Evolutionary conservation across 768 basidiomycete genomes (phyloP).

Genomic region (Leccinum disarticulatum): DNA sequence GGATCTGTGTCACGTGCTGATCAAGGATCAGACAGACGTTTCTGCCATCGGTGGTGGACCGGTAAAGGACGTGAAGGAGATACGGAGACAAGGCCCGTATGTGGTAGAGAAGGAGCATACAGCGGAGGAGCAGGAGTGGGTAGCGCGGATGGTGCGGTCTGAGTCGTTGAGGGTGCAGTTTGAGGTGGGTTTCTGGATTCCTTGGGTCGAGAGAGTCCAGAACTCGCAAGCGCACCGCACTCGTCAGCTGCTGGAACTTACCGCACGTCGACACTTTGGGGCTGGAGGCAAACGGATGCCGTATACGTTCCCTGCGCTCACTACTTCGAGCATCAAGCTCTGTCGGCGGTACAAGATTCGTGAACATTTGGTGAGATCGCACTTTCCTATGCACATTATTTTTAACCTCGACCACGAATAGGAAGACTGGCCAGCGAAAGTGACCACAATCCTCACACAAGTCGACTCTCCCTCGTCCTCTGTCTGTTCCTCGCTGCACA

Average conservation of each 20-base stretch:
- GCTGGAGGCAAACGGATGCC: slow-evolving; percentile 93
- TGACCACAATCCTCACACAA: slow-evolving; percentile 47
- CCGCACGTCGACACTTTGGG: slow-evolving; percentile 86
- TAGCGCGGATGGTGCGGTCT: slow-evolving; percentile 93
- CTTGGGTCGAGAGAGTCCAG: background rate
- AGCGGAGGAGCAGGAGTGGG: slow-evolving; percentile 99
- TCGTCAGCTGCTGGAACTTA: slow-evolving; percentile 72
- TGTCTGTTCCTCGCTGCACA: too few species aligned
- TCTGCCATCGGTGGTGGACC: slow-evolving; percentile 4
- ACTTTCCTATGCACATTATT: background rate
- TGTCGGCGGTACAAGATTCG: slow-evolving; percentile 83
- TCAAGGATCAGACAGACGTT: slow-evolving; percentile 78
- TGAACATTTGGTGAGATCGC: slow-evolving; percentile 56
- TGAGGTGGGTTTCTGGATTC: slow-evolving; percentile 48
- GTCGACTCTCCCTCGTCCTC: too few species aligned
- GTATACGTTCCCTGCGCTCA: slow-evolving; percentile 50
- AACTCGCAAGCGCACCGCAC: background rate
- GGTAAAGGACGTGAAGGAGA: slow-evolving; percentile 2
- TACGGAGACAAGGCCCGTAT: slow-evolving; percentile 59
- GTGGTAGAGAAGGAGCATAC: slow-evolving; percentile 80
- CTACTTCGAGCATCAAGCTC: slow-evolving; percentile 84
- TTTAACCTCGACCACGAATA: slow-evolving; percentile 24
- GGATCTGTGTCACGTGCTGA: slow-evolving; percentile 84
- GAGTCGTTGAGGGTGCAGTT: slow-evolving; percentile 89
- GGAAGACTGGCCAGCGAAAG: slow-evolving; percentile 90